Evolutionary conservation across 192 early-diverging fungal genomes (phyloP).

Genomic region (Coemansia sp.): DNA sequence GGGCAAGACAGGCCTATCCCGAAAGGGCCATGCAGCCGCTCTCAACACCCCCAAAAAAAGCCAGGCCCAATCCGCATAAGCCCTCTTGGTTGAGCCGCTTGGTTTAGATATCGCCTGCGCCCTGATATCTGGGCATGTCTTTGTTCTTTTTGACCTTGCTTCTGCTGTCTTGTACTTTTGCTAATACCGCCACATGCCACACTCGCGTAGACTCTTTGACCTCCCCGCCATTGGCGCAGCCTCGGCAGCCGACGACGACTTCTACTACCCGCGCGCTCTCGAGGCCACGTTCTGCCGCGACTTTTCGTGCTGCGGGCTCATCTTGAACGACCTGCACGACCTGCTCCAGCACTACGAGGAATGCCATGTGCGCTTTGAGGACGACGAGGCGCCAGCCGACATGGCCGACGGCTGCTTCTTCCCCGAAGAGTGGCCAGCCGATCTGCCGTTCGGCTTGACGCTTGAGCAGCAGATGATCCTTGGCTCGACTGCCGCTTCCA

Average conservation of each 20-base stretch:
- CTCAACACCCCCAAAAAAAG: slow-evolving; percentile 12
- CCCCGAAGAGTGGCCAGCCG: slow-evolving; percentile 50
- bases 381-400: slow-evolving; percentile 65
- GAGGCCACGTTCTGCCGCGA: slow-evolving; percentile 93
- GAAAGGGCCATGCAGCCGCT: slow-evolving; percentile 10
- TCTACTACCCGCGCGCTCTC: slow-evolving; percentile 65
- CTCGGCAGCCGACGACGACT: slow-evolving; percentile 42
- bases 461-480: slow-evolving; percentile 51
- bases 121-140: slow-evolving; percentile 8
- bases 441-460: slow-evolving; percentile 44
- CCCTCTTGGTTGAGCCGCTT: neutral
- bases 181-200: slow-evolving; percentile 3
- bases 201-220: slow-evolving; percentile 34
- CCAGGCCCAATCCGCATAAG: slow-evolving; percentile 11
- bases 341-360: slow-evolving; percentile 97
- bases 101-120: slow-evolving; percentile 10
- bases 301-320: slow-evolving; percentile 91
- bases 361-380: slow-evolving; percentile 83
- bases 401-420: slow-evolving; percentile 49
- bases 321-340: slow-evolving; percentile 87
- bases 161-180: neutral
- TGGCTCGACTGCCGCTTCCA: slow-evolving; percentile 28
- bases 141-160: slow-evolving; percentile 1
- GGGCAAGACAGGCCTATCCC: slow-evolving; percentile 4
- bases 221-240: slow-evolving; percentile 26